Conservation (phyloP, 2,329 filamentous ascomycete species). For the Botrytis hyacinthi region DNA sequence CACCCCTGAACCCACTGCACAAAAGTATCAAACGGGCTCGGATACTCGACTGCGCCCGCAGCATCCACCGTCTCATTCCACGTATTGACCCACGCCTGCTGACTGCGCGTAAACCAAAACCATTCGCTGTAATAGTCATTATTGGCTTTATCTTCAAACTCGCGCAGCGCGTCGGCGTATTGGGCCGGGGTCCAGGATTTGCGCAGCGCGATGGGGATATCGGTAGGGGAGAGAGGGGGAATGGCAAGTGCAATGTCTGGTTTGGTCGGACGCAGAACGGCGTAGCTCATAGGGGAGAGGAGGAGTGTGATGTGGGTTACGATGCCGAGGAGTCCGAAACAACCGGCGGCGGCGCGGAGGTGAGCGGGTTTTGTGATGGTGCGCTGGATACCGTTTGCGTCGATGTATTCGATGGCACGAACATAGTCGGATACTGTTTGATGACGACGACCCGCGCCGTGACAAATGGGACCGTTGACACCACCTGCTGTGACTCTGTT, state of each 20-base stretch:
- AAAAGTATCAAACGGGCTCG: slow-evolving; percentile 32
- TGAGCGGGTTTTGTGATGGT: slow-evolving; percentile 42
- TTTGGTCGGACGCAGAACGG: slow-evolving; percentile 46
- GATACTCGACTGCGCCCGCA: slow-evolving; percentile 41
- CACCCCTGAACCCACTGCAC: slow-evolving; percentile 41
- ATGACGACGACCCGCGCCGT: slow-evolving; percentile 46
- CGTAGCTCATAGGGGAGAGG: slow-evolving; percentile 48
- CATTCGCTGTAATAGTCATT: slow-evolving; percentile 49
- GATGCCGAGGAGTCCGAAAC: slow-evolving; percentile 49
- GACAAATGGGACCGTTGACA: slow-evolving; percentile 47
- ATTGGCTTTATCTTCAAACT: slow-evolving; percentile 43
- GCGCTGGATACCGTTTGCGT: slow-evolving; percentile 45
- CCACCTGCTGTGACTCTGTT: slow-evolving; percentile 46
- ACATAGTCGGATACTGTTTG: slow-evolving; percentile 48
- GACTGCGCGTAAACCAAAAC: slow-evolving; percentile 51
- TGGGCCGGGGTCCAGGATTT: slow-evolving; percentile 38
- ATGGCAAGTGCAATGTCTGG: slow-evolving; percentile 44
- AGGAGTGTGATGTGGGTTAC: slow-evolving; percentile 50
- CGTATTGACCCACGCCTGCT: slow-evolving; percentile 47
- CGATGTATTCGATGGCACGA: slow-evolving; percentile 48
- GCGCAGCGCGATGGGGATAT: slow-evolving; percentile 43
- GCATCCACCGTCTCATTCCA: slow-evolving; percentile 44
- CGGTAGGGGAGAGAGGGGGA: slow-evolving; percentile 42
- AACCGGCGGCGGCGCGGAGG: slow-evolving; percentile 45
- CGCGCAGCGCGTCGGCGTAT: slow-evolving; percentile 38